These are phyloP conservation scores for Royoungia palumana DNA, from an alignment of 768 basidiomycete genomes.

Conservation along the genomic window DNA sequence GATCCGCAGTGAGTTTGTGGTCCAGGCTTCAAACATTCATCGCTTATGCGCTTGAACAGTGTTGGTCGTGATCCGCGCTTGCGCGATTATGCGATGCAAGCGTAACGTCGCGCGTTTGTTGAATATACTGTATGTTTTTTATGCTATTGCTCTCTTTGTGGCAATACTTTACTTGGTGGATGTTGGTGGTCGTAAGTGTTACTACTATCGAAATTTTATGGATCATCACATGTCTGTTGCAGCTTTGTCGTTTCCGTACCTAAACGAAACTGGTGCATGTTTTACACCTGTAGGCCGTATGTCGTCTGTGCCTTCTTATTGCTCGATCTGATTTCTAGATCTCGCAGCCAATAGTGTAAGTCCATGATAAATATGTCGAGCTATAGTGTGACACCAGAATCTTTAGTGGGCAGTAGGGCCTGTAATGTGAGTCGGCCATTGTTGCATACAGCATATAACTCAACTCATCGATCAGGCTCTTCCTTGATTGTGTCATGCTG, in stretches of 20 bases:
- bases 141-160: background rate
- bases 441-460: background rate
- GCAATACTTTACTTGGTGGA: background rate
- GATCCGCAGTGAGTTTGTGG: constrained; percentile 11
- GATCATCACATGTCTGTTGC: background rate
- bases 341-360: background rate
- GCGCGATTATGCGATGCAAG: constrained; percentile 19
- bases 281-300: background rate
- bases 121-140: constrained; percentile 12
- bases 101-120: background rate
- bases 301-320: background rate
- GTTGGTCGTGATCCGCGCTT: constrained; percentile 24
- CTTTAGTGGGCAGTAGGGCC: constrained; percentile 12
- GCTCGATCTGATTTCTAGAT: background rate
- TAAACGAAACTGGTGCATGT: background rate
- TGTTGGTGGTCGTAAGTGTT: background rate
- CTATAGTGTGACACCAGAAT: background rate
- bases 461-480: background rate
- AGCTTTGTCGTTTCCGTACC: background rate
- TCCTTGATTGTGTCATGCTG: background rate
- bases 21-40: too few relatives aligned
- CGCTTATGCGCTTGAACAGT: constrained; percentile 6
- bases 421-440: constrained; percentile 10
- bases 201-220: background rate
- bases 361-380: background rate